Base-by-base conservation (phyloP, 2,329 filamentous ascomycete species). In the Cercospora sp. region DNA sequence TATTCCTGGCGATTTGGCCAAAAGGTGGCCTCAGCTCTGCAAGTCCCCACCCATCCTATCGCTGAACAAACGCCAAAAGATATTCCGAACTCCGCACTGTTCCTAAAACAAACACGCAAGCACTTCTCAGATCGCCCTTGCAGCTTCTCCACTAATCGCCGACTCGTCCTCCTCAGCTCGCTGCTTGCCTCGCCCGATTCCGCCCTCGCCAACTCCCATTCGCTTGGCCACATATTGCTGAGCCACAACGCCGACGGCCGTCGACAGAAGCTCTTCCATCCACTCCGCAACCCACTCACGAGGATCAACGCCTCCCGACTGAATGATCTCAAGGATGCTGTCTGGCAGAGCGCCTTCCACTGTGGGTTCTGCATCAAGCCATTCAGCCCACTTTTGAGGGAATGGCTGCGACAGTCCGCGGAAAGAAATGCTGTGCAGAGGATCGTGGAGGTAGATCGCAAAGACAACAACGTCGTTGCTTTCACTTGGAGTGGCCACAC, bases 211-310 rank as follows among this genome's bases (percentile, higher is more conserved):
- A 9, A 99, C 94, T 12, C 95, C 94, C 95, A 99, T 99, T 66
- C 95, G 85, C 69, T 91, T 88, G 4, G 95, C 94, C 21, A 99
- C 95, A 78, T 99, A 99, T 71, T 94, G 86, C 85, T 99, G 95
- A 2, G 95, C 95, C 3, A 98, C 90, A 7, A 97, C 84, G 18
- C 95, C 94, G 0, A 96, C 87, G 3, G 89, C 87, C 60, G 98
- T 83, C 49, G 85, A 88, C 34, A 99, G 85, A 0, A 89, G 83
- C 82, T 98, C 94, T 82, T 98, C 94, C 58, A 99, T 87, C 95
- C 95, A 99, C 80, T 98, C 95, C 3, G 94, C 91, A 43, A 97
- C 92, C 95, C 95, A 99, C 80, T 99, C 95, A 67, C 95, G 86
- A 0, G 95, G 95, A 77, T 99, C 95, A 2, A 98, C 92, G 9